phyloP scores from a whole-genome alignment of 2,329 filamentous ascomycete species.

The Penicillium corylophilum region DNA sequence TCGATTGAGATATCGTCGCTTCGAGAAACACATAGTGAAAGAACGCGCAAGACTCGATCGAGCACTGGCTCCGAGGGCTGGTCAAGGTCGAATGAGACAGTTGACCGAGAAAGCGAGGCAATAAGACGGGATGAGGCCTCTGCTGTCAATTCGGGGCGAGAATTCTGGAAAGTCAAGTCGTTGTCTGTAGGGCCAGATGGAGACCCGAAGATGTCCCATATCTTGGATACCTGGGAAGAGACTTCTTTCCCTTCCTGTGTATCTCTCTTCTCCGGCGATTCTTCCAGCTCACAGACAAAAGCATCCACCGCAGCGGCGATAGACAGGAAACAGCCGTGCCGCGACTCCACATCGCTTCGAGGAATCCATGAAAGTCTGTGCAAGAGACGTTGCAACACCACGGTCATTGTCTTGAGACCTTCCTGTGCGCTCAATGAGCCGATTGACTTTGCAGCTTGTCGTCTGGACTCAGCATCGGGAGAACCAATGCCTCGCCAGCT shows the following conservation, averaged over 20 bases:
- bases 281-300: slow-evolving; percentile 23
- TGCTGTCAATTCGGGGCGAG: slow-evolving; percentile 43
- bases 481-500: slow-evolving; percentile 89
- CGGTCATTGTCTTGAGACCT: slow-evolving; percentile 30
- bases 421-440: slow-evolving; percentile 48
- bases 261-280: slow-evolving; percentile 17
- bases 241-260: slow-evolving; percentile 27
- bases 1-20: slow-evolving; percentile 42
- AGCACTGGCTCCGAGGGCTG: slow-evolving; percentile 25
- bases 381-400: slow-evolving; percentile 35
- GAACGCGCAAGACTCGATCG: slow-evolving; percentile 31
- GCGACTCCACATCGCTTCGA: slow-evolving; percentile 41
- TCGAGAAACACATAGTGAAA: slow-evolving; percentile 42
- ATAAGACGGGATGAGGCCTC: slow-evolving; percentile 43
- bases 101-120: slow-evolving; percentile 37
- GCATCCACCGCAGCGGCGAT: slow-evolving; percentile 41
- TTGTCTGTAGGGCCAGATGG: slow-evolving; percentile 35
- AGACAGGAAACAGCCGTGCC: slow-evolving; percentile 46
- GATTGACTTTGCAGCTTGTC: slow-evolving; percentile 69
- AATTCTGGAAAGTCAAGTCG: slow-evolving; percentile 39
- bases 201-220: slow-evolving; percentile 43
- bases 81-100: slow-evolving; percentile 8
- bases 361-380: slow-evolving; percentile 38
- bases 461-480: slow-evolving; percentile 69
- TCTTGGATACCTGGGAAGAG: slow-evolving; percentile 25